phyloP scores from a whole-genome alignment of 2,329 filamentous ascomycete species.

The Plectosphaerella sp. region DNA sequence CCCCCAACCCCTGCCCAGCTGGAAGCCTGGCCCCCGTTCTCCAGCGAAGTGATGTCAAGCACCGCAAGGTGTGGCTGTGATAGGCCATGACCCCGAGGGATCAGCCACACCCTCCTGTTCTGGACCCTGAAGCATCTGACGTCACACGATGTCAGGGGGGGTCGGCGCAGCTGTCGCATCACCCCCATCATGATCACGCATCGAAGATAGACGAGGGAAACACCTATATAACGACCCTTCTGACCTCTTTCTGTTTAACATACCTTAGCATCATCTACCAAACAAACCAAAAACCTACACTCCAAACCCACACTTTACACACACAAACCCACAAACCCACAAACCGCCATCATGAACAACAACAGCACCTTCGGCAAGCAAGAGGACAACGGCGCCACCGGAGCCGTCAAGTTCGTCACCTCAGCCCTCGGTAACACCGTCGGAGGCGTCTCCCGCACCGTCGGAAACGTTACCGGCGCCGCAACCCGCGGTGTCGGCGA shows the following conservation, averaged over 20 bases:
- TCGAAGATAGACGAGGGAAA: too few species aligned
- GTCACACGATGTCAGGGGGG: background rate
- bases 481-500: conserved; percentile 53
- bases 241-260: background rate
- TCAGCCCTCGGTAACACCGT: conserved; percentile 34
- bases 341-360: background rate
- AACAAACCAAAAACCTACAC: background rate
- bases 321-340: background rate
- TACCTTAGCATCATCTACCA: background rate
- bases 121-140: conserved; percentile 2
- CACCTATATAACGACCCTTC: too few species aligned
- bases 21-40: too few species aligned
- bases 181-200: too few species aligned
- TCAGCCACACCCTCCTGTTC: conserved; percentile 2
- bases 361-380: background rate
- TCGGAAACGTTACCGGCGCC: conserved; percentile 40
- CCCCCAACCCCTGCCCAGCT: too few species aligned
- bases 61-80: conserved; percentile 1
- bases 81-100: background rate
- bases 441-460: conserved; percentile 33
- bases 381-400: conserved; percentile 19
- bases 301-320: background rate
- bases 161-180: too few species aligned
- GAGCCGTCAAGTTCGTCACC: conserved; percentile 32
- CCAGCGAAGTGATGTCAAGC: conserved; percentile 1